phyloP scores from a whole-genome alignment of 2,329 filamentous ascomycete genomes.

The Penicillium sp. region DNA sequence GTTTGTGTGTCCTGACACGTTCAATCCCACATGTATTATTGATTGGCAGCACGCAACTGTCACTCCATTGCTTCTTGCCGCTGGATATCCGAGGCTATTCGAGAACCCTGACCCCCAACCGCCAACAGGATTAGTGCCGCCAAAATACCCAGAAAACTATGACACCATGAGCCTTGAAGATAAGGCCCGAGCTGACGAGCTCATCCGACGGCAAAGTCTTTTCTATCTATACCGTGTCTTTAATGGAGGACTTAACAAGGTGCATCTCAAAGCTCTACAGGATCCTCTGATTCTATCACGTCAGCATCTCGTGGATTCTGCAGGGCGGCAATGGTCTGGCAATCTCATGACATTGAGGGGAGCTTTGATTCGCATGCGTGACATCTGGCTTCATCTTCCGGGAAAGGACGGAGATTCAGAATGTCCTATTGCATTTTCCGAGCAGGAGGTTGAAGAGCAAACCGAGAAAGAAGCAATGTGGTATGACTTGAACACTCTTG shows the following conservation, averaged over 20 bases:
- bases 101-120: conserved; percentile 22
- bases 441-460: neutral
- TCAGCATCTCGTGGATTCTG: conserved; percentile 22
- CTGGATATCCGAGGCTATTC: conserved; percentile 19
- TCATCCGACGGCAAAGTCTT: conserved; percentile 12
- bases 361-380: conserved; percentile 17
- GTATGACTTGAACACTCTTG: conserved; percentile 18
- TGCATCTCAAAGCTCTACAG: conserved; percentile 19
- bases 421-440: conserved; percentile 16
- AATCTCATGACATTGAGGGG: conserved; percentile 21
- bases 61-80: conserved; percentile 16
- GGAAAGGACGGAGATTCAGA: conserved; percentile 6
- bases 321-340: conserved; percentile 23
- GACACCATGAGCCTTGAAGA: conserved; percentile 13
- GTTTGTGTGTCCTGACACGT: conserved; percentile 18
- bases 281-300: conserved; percentile 15
- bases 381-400: conserved; percentile 6
- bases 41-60: conserved; percentile 26
- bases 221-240: conserved; percentile 24
- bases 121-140: conserved; percentile 11
- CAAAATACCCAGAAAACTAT: conserved; percentile 18
- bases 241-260: conserved; percentile 21
- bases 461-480: conserved; percentile 18
- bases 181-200: conserved; percentile 20
- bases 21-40: conserved; percentile 19